Conservation (phyloP, 495 filamentous ascomycete species). For the Sabuloglossum arenarium region DNA sequence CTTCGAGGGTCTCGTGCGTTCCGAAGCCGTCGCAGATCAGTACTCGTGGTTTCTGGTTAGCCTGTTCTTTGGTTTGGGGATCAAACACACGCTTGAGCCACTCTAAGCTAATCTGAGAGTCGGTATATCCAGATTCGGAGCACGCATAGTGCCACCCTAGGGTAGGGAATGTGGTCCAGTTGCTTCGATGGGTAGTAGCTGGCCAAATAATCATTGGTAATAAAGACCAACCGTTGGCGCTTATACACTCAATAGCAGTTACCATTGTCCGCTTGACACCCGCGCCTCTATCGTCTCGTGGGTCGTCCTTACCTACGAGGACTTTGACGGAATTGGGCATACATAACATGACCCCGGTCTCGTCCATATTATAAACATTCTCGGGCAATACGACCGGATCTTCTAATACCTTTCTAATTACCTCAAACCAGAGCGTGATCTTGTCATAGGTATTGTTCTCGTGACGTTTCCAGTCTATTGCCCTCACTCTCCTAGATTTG, state of each 20-base stretch:
- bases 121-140: conserved; percentile 17
- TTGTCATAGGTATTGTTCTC: conserved; percentile 20
- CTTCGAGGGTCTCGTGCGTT: conserved; percentile 3
- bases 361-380: neutral
- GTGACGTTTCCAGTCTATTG: conserved; percentile 13
- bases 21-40: conserved; percentile 7
- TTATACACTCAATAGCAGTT: conserved; percentile 18
- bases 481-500: conserved; percentile 11
- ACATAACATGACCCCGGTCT: conserved; percentile 11
- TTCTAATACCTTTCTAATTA: conserved; percentile 12
- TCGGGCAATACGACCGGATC: conserved; percentile 10
- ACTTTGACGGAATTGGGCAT: conserved; percentile 18
- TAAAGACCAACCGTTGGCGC: conserved; percentile 12
- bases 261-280: conserved; percentile 11
- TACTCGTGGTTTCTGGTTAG: neutral
- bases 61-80: neutral
- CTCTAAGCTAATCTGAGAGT: conserved; percentile 12
- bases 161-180: conserved; percentile 9
- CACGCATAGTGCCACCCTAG: conserved; percentile 13
- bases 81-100: conserved; percentile 5
- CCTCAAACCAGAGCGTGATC: conserved; percentile 19
- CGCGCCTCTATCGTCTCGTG: conserved; percentile 6
- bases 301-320: neutral
- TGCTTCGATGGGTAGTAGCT: conserved; percentile 15
- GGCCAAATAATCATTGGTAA: conserved; percentile 19